phyloP scores from a whole-genome alignment of 345 rosid species.

The Salix caprea region DNA sequence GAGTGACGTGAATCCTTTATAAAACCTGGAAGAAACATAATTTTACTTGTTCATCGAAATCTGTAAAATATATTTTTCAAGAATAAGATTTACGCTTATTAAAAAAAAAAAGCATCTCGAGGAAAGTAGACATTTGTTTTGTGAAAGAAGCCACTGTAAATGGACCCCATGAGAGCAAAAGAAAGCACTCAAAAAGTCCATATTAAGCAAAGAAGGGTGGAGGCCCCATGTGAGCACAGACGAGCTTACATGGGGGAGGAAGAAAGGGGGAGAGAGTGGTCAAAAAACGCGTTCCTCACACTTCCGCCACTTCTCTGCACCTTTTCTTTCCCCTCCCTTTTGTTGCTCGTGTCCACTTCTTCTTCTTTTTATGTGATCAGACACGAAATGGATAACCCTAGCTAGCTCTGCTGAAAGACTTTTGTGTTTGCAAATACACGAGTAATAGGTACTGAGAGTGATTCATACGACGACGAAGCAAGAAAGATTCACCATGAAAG shows the following conservation, averaged over 20 bases:
- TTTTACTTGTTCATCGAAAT: no score
- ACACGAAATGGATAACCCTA: constrained; percentile 15
- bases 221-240: constrained; percentile 26
- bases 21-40: accelerated
- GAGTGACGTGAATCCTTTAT: no score
- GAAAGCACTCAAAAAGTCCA: constrained; percentile 32
- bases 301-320: constrained; percentile 11
- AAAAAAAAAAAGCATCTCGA: no score
- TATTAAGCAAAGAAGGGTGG: constrained; percentile 13
- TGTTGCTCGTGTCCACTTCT: constrained; percentile 22
- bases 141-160: not conserved
- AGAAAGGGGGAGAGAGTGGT: not conserved
- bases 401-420: constrained; percentile 1
- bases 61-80: no score
- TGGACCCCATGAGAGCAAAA: constrained; percentile 16
- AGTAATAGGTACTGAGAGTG: not conserved
- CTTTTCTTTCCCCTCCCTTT: not conserved
- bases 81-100: no score
- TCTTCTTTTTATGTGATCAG: constrained; percentile 2
- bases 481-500: not conserved
- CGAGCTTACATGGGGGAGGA: not conserved
- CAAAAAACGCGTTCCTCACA: constrained; percentile 9
- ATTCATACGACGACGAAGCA: not conserved
- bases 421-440: not conserved
- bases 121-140: not conserved